Conservation (phyloP, 1,284 basidiomycete genomes). For the Mycena sp. region DNA sequence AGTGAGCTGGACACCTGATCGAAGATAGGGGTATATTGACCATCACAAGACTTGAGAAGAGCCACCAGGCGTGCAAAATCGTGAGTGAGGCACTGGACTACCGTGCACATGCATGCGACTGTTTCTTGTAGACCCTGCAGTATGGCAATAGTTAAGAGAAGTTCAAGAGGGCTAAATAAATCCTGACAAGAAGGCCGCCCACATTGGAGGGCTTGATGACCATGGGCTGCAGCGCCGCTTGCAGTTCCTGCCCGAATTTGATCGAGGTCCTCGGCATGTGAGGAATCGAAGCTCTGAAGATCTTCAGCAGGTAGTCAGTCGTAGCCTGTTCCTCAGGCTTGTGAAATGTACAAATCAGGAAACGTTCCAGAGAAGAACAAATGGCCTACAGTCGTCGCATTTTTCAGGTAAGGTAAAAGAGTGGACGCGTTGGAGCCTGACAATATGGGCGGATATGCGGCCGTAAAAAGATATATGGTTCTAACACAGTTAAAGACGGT, state of each 20-base stretch:
- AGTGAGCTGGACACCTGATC: conserved; percentile 7
- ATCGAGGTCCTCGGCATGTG: conserved; percentile 88
- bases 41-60: conserved; percentile 84
- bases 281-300: conserved; percentile 88
- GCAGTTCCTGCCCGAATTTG: conserved; percentile 88
- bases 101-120: conserved; percentile 90
- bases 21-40: conserved; percentile 54
- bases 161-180: background rate
- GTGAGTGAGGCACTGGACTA: conserved; percentile 87
- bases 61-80: conserved; percentile 83
- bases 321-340: conserved; percentile 86
- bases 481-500: conserved; percentile 84
- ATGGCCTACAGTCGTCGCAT: conserved; percentile 70
- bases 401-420: conserved; percentile 88
- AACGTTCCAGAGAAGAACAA: background rate
- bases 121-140: conserved; percentile 85
- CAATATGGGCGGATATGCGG: conserved; percentile 84
- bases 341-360: conserved; percentile 2
- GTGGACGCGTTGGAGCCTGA: conserved; percentile 83
- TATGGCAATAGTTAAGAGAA: background rate
- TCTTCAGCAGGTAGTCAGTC: conserved; percentile 86
- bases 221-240: conserved; percentile 85
- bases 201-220: conserved; percentile 81
- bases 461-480: conserved; percentile 84
- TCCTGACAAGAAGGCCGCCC: conserved; percentile 46